Conservation (phyloP, 495 filamentous ascomycete genomes). For the Friedmanniomyces simplex region DNA sequence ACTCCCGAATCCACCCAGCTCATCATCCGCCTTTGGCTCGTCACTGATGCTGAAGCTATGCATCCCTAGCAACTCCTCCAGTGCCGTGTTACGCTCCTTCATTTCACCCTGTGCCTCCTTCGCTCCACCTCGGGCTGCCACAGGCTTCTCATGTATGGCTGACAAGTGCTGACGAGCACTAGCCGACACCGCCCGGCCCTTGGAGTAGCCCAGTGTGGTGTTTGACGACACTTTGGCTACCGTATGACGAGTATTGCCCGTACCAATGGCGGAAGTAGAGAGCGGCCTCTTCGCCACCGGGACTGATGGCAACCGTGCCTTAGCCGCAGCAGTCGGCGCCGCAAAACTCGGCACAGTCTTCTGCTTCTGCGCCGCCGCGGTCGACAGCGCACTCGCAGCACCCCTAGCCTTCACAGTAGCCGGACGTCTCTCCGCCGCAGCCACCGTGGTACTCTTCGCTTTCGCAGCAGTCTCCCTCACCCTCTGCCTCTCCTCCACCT, state of each 20-base stretch:
- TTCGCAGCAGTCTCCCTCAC: slow-evolving; percentile 12
- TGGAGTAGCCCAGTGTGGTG: slow-evolving; percentile 71
- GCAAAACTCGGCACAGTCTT: slow-evolving; percentile 28
- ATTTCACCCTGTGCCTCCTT: neutral
- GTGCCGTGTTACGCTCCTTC: neutral
- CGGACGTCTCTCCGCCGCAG: slow-evolving; percentile 19
- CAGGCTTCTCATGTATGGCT: neutral
- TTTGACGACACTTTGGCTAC: slow-evolving; percentile 55
- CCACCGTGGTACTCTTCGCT: slow-evolving; percentile 35
- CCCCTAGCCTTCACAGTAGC: slow-evolving; percentile 42
- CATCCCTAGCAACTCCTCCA: slow-evolving; percentile 12
- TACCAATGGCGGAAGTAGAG: slow-evolving; percentile 16
- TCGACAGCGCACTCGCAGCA: slow-evolving; percentile 45
- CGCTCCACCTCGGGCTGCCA: neutral
- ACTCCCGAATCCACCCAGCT: neutral
- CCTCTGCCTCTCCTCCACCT: slow-evolving; percentile 39
- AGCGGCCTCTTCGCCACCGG: slow-evolving; percentile 37
- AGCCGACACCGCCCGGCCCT: slow-evolving; percentile 55
- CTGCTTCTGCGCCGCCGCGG: slow-evolving; percentile 24
- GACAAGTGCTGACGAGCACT: slow-evolving; percentile 30
- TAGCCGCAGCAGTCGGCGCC: slow-evolving; percentile 36
- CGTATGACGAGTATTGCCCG: slow-evolving; percentile 45
- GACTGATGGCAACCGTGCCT: slow-evolving; percentile 28
- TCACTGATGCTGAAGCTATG: neutral
- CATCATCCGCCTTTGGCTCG: neutral